Percentiles rank a stretch among this genome's conserved stretches.
phyloP scores from a whole-genome alignment of 768 basidiomycete genomes.

The Auriscalpium vulgare region DNA sequence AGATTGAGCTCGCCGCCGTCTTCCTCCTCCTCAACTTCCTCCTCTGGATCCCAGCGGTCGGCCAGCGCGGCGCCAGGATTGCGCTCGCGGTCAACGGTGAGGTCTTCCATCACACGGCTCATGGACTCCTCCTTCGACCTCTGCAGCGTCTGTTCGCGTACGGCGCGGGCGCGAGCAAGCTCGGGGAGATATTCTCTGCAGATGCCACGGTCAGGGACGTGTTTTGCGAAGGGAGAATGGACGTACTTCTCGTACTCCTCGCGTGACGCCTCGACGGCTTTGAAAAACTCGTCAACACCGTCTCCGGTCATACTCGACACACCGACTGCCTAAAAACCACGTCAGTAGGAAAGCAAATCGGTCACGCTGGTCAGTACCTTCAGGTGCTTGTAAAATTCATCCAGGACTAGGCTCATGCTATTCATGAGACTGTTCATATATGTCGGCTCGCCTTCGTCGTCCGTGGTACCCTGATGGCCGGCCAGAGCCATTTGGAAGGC shows the following conservation, averaged over 20 bases:
- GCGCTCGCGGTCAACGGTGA: conserved; percentile 60
- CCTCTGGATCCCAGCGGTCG: conserved; percentile 61
- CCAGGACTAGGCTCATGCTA: conserved; percentile 95
- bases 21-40: conserved; percentile 45
- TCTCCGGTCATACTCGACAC: conserved; percentile 96
- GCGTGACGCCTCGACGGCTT: conserved; percentile 81
- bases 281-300: conserved; percentile 86
- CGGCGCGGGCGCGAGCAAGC: conserved; percentile 59
- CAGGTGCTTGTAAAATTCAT: conserved; percentile 96
- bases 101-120: conserved; percentile 70
- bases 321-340: conserved; percentile 66
- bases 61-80: conserved; percentile 48
- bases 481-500: conserved; percentile 85
- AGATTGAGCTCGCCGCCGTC: conserved; percentile 42
- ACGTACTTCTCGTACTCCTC: conserved; percentile 83
- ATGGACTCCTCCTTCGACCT: conserved; percentile 71
- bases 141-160: conserved; percentile 55
- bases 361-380: conserved; percentile 41
- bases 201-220: background rate
- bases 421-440: conserved; percentile 99
- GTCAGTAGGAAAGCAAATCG: background rate
- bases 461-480: conserved; percentile 54
- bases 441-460: conserved; percentile 84
- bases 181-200: conserved; percentile 88
- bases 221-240: background rate